Evolutionary conservation across 495 filamentous ascomycete genomes (phyloP).

Genomic region (Friedmanniomyces endolithicus): DNA sequence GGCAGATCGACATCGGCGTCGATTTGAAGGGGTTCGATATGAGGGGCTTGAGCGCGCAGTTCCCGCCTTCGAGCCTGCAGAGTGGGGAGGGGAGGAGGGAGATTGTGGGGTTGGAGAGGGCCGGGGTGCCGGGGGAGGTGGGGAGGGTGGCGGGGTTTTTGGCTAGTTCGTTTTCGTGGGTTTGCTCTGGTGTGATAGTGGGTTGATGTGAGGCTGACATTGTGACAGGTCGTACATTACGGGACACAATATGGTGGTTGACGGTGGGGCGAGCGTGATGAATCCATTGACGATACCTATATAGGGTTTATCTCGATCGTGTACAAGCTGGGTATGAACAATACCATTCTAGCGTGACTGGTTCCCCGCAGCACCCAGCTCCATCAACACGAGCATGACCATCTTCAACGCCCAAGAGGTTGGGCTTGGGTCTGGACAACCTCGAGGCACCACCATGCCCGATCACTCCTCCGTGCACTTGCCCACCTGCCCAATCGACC

Average conservation of each 20-base stretch:
- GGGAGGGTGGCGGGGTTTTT: slow-evolving; percentile 46
- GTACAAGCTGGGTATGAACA: too few relatives aligned
- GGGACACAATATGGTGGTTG: slow-evolving; percentile 43
- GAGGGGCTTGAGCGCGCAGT: slow-evolving; percentile 42
- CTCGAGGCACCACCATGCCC: too few relatives aligned
- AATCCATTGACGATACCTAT: slow-evolving; percentile 29
- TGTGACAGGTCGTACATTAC: too few relatives aligned
- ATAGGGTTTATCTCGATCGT: neutral
- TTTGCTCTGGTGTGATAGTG: too few relatives aligned
- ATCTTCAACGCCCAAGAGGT: too few relatives aligned
- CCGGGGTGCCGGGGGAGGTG: slow-evolving; percentile 43
- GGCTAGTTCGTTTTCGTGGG: slow-evolving; percentile 27
- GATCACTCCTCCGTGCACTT: neutral
- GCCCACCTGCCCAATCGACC: neutral
- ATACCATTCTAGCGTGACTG: too few relatives aligned
- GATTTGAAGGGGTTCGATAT: slow-evolving; percentile 43
- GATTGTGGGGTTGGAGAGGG: slow-evolving; percentile 31
- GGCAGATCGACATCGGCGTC: slow-evolving; percentile 47
- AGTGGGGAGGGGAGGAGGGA: slow-evolving; percentile 36
- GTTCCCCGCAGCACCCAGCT: too few relatives aligned
- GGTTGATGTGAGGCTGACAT: too few relatives aligned
- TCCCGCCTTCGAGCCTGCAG: slow-evolving; percentile 44
- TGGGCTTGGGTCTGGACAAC: too few relatives aligned
- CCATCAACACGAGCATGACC: too few relatives aligned
- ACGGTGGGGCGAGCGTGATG: slow-evolving; percentile 41